Evolutionary conservation across 2,329 filamentous ascomycete genomes (phyloP), one percentile per base, ranked within the genome.

Genomic region (Conoideocrella luteorostrata): DNA sequence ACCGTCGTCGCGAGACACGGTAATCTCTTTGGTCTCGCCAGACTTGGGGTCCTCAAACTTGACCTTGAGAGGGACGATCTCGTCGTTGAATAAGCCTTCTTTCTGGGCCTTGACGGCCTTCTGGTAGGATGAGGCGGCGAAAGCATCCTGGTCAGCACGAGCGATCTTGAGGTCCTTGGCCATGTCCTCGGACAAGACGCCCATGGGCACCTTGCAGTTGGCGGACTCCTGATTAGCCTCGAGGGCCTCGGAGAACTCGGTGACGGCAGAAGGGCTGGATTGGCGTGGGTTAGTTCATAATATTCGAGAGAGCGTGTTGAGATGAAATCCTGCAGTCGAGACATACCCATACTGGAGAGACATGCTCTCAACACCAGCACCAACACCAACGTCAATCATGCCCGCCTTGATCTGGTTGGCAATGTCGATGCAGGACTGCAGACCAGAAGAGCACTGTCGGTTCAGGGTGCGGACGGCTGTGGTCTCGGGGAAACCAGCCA

Each of bases 161-260:
- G 71, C 59, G 59, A 97, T 79, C 47, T 76, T 74, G 57, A 84
- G 80, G 63, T 89, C 88, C 68, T 88, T 86, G 54, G 91, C 93
- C 91, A 97, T 96, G 59, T 91, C 68, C 69, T 98, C 93, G 22
- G 88, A 95, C 39, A 97, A 75, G 10, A 89, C 78, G 56, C 91
- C 91, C 93, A 97, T 97, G 63, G 89, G 84, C 3, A 97, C 91
- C 72, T 95, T 96, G 82, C 93, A 98, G 77, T 96, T 94, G 58
- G 86, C 86, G 20, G 90, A 78, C 62, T 93, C 84, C 51, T 80
- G 76, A 72, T 91, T 78, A 56, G 72, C 78, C 61, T 96, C 87
- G 51, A 97, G 81, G 42, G 88, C 77, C 39, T 95, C 88, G 23
- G 87, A 93, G 77, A 97, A 96, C 68, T 97, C 93, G 49, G 83